These are phyloP conservation scores for Quercus gilva DNA, from an alignment of 306 rosid genomes.

Conservation along the genomic window DNA sequence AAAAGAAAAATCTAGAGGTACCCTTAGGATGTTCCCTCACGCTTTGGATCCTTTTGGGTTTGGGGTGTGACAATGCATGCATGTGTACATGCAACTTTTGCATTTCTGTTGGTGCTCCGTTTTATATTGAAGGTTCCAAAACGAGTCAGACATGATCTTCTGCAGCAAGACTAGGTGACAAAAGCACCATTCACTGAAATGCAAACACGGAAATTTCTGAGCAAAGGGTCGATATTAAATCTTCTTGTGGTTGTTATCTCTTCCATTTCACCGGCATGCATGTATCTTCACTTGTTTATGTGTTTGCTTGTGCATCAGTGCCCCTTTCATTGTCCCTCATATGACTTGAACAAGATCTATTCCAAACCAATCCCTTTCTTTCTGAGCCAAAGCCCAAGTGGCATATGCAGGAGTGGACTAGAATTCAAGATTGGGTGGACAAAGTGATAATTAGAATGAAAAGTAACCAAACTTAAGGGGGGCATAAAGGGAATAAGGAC, in stretches of 20 bases:
- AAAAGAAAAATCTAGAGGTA: too few relatives aligned
- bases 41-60: too few relatives aligned
- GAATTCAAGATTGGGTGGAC: too few relatives aligned
- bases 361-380: neutral
- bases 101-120: conserved; percentile 23
- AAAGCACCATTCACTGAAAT: conserved; percentile 43
- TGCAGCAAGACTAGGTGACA: conserved; percentile 36
- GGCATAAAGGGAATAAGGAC: too few relatives aligned
- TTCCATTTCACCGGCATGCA: neutral
- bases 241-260: neutral
- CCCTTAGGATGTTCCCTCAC: too few relatives aligned
- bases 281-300: neutral
- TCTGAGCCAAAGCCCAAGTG: neutral
- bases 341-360: neutral
- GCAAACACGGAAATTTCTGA: conserved; percentile 46
- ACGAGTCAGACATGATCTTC: conserved; percentile 45
- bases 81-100: conserved; percentile 8
- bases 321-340: conserved; percentile 5
- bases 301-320: neutral
- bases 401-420: neutral
- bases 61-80: too few relatives aligned
- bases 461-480: too few relatives aligned
- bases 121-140: conserved; percentile 47
- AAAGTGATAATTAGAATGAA: too few relatives aligned
- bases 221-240: conserved; percentile 47